Evolutionary conservation across 441 rosid genomes (phyloP), one percentile per base, ranked within the genome.

Genomic region (Flueggea neowawraea): DNA sequence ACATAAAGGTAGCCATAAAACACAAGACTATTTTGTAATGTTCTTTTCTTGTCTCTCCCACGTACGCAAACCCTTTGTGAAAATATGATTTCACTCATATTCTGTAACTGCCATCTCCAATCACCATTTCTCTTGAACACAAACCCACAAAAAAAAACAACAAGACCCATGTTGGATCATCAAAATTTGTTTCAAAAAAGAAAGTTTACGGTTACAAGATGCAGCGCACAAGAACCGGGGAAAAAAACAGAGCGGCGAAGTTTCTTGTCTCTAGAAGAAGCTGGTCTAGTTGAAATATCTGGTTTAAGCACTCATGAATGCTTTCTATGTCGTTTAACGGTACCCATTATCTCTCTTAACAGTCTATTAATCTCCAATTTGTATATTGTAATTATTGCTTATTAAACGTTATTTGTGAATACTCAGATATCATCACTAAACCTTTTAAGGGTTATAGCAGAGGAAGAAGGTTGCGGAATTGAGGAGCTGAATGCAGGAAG

Each of bases 251-350:
- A 74, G 58, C 71, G 69, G 43, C 69, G 76, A 72, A 76, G 75
- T 36, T 92, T 92, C 76, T 73, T 90, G 78, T 80, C 69, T 58
- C 69, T 83, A 50, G 98, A 89, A 79, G 98, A 92, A 74, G 96
- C 96, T 12, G 96, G 97, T 17, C 80, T 92, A 6, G 89, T 92
- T 3, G 97, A 92, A 67, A 57, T 90, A 0, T 84, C 96, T 1
- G 98, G 97, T 0, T 69, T 92, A 58, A 79, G 83, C 79, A 75
- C 85, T n/a, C 98, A 92, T 55, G 98, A 90, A 69, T 80, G 76
- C 59, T 92, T 90, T 61, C 89, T 92, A 4, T 88, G 93, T 55
- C 86, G 98, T 67, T 69, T 90, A 63, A 90, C 96, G 88, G 98
- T 89, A 78, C 28, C 28, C 28, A 22, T 12, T n/a, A 32, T 9